Conservation (phyloP, 2,329 filamentous ascomycete species). For the Cladosporium sp. region DNA sequence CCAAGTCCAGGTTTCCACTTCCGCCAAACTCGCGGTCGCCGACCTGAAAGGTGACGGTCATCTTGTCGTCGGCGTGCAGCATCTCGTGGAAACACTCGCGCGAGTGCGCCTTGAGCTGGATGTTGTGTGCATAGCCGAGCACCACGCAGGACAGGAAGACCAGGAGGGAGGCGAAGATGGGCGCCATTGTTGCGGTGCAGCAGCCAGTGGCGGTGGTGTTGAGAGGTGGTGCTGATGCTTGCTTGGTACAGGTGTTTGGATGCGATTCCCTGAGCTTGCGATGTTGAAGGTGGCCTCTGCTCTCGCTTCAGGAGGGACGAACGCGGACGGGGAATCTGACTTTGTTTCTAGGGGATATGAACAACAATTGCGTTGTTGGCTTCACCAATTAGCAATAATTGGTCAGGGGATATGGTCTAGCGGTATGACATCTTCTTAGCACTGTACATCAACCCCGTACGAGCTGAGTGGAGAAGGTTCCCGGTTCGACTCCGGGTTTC, state of each 20-base stretch:
- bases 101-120: conserved; percentile 87
- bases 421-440: conserved; percentile 13
- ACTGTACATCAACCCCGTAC: not conserved
- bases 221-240: conserved; percentile 1
- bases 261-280: conserved; percentile 3
- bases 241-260: not conserved
- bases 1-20: conserved; percentile 90
- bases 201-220: no score
- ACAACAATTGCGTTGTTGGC: not conserved
- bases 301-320: conserved; percentile 7
- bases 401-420: conserved; percentile 10
- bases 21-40: conserved; percentile 94
- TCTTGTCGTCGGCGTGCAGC: conserved; percentile 90
- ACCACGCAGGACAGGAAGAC: conserved; percentile 56
- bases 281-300: conserved; percentile 12
- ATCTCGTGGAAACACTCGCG: conserved; percentile 97
- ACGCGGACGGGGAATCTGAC: no score
- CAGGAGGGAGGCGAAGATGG: conserved; percentile 35
- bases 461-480: conserved; percentile 11
- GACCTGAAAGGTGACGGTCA: conserved; percentile 98
- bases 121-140: conserved; percentile 79
- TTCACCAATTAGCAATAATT: not conserved
- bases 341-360: no score
- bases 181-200: conserved; percentile 28
- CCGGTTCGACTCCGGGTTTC: conserved; percentile 11